Base-by-base conservation (phyloP, 495 filamentous ascomycete species). In the Elaphomyces granulatus region DNA sequence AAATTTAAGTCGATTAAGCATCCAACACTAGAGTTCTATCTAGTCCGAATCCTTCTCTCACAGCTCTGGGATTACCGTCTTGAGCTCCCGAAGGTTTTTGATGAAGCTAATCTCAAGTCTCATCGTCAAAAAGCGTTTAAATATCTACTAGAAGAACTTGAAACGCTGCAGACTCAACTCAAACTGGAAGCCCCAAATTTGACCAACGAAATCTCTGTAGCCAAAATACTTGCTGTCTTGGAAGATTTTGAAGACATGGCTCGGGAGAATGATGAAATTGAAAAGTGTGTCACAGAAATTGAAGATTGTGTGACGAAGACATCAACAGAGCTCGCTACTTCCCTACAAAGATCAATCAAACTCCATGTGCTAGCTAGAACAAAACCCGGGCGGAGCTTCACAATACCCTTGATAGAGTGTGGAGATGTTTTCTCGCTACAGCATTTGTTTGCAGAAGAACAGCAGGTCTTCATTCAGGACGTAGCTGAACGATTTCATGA, bases 191-290 rank as follows among this genome's bases (percentile, higher is more conserved):
- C 33, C 21, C 15, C 17, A 9, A 8, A 32, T 38, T 15, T 6
- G 3, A 10, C 30, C 17, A 59, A 59, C 23, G 62, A 60, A 6
- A 57, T 64, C 16, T 58, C 56, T 4, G 46, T 66, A 10, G 63
- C 63, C 40, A 65, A 63, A 44, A 64, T 53, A 9, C 54, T 66
- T 30, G 61, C 66, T 51, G 56, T 59, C 1, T 43, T 68, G 17
- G 63, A 66, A 38, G 64, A 65, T 34, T 66, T 68, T 32, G 62
- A 68, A 38, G 64, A 64, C 34, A 42, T 66, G 12, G 54, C 54
- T 12, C 48, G 45, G 10, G 53, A 58, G 40, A 56, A 63, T 40
- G 46, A 45, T 7, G 57, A 63, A 31, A 56, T 66, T 23, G 58
- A 59, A 23, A 64, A 60, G 32, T 60, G 59, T 40, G 26, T 63